These are phyloP conservation scores for Lactarius trivialis DNA, from an alignment of 768 basidiomycete genomes.

Conservation along the genomic window DNA sequence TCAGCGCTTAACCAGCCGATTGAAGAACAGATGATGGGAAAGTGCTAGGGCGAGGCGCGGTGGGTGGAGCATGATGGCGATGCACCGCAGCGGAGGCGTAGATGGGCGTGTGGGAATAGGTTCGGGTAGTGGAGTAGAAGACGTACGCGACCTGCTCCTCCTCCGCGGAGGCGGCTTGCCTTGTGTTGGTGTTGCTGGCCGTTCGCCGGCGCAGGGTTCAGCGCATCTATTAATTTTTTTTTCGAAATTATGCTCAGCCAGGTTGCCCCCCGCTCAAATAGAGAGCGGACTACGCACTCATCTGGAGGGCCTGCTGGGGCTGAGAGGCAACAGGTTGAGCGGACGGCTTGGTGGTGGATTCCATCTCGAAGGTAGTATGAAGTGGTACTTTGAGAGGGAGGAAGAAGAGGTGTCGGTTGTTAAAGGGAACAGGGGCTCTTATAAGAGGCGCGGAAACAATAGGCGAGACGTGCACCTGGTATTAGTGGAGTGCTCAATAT, in stretches of 20 bases:
- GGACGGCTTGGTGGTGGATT: constrained; percentile 27
- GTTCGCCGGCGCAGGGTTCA: constrained; percentile 37
- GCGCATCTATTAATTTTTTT: constrained; percentile 34
- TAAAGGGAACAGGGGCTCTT: neutral
- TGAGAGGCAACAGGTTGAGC: constrained; percentile 39
- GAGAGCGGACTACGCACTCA: constrained; percentile 44
- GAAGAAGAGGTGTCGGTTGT: neutral
- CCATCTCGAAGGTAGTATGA: constrained; percentile 23
- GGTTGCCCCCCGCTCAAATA: neutral
- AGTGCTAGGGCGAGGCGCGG: neutral
- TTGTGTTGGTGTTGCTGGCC: constrained; percentile 37
- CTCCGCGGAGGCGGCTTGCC: constrained; percentile 60
- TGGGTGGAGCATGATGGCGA: neutral
- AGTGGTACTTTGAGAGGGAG: neutral
- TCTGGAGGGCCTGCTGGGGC: constrained; percentile 52
- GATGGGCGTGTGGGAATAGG: neutral
- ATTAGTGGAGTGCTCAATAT: neutral
- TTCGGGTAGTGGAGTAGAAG: neutral
- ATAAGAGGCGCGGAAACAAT: neutral
- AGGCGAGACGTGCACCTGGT: neutral
- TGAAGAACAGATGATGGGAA: neutral
- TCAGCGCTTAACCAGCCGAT: neutral
- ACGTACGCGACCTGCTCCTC: constrained; percentile 43
- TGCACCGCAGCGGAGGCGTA: neutral
- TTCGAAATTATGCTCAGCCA: neutral